Base-by-base conservation (phyloP, 1,284 basidiomycete genomes). In the Schizophyllum commune region DNA sequence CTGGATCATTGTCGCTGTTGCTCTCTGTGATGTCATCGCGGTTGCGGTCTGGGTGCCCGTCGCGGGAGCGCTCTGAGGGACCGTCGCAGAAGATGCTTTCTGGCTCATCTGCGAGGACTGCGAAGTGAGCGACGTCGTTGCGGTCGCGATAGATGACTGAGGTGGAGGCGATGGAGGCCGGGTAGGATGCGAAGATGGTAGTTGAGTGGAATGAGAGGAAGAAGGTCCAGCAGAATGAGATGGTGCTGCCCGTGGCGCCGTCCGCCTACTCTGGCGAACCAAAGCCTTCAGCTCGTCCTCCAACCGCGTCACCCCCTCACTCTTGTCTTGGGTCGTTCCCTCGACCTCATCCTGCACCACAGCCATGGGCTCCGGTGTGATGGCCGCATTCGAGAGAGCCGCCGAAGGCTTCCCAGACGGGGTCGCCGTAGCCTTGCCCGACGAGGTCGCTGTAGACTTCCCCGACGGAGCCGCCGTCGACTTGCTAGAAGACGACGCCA, bases 241-340 rank as follows among this genome's bases (percentile, higher is more conserved):
- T 21, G 57, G 19, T 27, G 60, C n/a, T 6, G 57, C 63, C 58
- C 62, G 68, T 11, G 59, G 53, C 63, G 68, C 74, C 32, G 65
- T 68, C 62, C 68, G 73, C 68, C 76, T 75, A 63, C 77, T 80
- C 59, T 73, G 71, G 60, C 79, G 63, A 57, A 79, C 79, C 47
- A 78, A 63, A 56, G 68, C 70, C 47, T 79, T 71, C 59, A 81
- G 63, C 55, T 72, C 68, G 57, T 75, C 72, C 64, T 80, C 79
- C 71, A 75, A 74, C 15, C 39, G n/a, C 22, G 60, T 60, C 56
- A 69, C 69, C 60, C 64, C 62, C 56, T 68, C 73, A 59, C 66
- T 68, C 61, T 27, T 54, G 55, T 22, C 39, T 32, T n/a, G n/a
- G 19, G 60, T 60, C 56, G 69, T 69, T 59, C 64, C 62, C 55